phyloP scores from a whole-genome alignment of 345 rosid genomes.

The Eucalyptus grandis region DNA sequence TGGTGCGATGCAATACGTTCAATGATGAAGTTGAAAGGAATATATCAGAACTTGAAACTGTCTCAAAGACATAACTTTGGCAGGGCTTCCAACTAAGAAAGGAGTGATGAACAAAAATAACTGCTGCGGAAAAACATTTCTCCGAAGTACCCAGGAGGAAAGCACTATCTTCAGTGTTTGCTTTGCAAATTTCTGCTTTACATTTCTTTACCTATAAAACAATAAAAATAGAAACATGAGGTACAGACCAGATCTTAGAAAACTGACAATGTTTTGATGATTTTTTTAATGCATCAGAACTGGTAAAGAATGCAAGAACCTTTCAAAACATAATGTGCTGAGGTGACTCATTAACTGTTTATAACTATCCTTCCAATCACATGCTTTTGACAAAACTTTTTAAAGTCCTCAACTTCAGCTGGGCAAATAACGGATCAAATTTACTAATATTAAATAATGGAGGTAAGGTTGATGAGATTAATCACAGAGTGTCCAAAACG shows the following conservation, averaged over 20 bases:
- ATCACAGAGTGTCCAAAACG: not conserved
- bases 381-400: not conserved
- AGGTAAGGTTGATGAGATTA: not conserved
- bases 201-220: not conserved
- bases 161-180: not conserved
- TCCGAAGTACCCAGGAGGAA: not conserved
- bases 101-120: not conserved
- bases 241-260: not conserved
- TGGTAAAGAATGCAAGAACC: not conserved
- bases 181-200: not conserved
- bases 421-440: not conserved
- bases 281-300: not conserved
- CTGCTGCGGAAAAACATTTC: not conserved
- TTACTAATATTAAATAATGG: not conserved
- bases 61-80: not conserved
- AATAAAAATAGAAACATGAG: not conserved
- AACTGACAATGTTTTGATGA: not conserved
- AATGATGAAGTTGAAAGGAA: not conserved
- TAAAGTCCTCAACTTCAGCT: not conserved
- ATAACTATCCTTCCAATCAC: not conserved
- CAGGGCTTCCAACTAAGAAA: not conserved
- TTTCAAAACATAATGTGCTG: not conserved
- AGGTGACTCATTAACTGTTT: not conserved
- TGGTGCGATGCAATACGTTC: not conserved
- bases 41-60: not conserved